These are phyloP conservation scores for Coniferiporia sulphurascens DNA, from an alignment of 1,284 basidiomycete genomes.

Conservation along the genomic window DNA sequence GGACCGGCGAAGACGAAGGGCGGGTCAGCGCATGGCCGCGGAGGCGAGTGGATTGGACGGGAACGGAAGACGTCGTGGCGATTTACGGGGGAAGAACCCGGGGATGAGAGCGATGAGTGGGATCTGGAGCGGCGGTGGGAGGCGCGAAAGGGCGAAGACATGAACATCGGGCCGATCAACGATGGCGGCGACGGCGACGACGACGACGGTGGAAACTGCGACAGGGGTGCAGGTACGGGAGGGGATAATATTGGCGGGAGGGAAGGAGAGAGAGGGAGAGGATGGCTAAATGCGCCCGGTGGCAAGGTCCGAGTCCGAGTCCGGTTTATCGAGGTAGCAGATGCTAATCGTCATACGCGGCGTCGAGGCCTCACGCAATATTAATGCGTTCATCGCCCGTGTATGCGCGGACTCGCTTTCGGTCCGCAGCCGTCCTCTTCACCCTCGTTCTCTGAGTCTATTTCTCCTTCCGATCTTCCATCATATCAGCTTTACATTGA, in stretches of 20 bases:
- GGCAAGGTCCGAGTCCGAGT: no score
- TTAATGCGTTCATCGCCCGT: no score
- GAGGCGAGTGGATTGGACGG: conserved; percentile 39
- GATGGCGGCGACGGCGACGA: conserved; percentile 1
- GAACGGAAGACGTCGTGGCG: conserved; percentile 26
- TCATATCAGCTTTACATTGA: no score
- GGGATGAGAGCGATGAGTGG: conserved; percentile 44
- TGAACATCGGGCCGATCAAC: conserved; percentile 21
- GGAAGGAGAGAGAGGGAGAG: neutral
- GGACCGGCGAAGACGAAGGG: conserved; percentile 21
- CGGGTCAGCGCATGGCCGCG: conserved; percentile 31
- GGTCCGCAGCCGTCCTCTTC: no score
- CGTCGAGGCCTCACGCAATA: no score
- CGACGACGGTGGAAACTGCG: neutral
- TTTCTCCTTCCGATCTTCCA: no score
- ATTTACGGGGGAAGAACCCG: conserved; percentile 30
- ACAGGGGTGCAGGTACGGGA: neutral
- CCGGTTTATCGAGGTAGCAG: no score
- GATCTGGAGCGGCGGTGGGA: conserved; percentile 47
- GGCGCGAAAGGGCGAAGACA: conserved; percentile 36
- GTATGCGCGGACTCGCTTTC: no score
- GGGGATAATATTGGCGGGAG: neutral
- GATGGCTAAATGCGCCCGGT: no score
- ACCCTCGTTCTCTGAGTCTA: no score
- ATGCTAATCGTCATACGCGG: no score